Evolutionary conservation across 352 stramenopile species (phyloP).

Genomic region (Plasmopara muralis): DNA sequence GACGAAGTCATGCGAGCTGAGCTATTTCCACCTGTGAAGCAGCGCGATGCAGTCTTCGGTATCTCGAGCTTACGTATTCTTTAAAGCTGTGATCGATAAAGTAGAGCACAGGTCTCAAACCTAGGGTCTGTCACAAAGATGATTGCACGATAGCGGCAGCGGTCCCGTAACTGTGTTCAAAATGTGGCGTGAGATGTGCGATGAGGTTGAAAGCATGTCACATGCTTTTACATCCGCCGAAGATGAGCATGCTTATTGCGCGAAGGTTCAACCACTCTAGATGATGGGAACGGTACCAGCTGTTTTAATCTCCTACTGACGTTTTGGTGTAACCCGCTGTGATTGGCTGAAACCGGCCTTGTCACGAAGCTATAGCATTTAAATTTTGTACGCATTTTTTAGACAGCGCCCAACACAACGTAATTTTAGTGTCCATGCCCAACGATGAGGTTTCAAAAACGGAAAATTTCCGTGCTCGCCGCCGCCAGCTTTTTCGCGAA

Average conservation of each 20-base stretch:
- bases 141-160: too few species aligned
- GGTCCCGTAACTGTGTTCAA: too few species aligned
- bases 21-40: slow-evolving; percentile 45
- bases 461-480: slow-evolving; percentile 33
- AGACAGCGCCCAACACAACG: not conserved
- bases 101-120: too few species aligned
- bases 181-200: too few species aligned
- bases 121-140: too few species aligned
- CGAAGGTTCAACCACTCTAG: not conserved
- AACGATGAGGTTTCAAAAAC: slow-evolving; percentile 19
- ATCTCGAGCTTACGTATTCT: slow-evolving; percentile 52
- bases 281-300: too few species aligned
- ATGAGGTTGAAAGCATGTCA: too few species aligned
- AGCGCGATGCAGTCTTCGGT: slow-evolving; percentile 31
- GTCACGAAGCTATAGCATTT: slow-evolving; percentile 8
- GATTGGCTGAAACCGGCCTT: slow-evolving; percentile 7
- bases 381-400: slow-evolving; percentile 8
- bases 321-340: not conserved
- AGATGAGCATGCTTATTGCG: too few species aligned
- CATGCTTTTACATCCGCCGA: too few species aligned
- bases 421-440: not conserved
- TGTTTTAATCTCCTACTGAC: slow-evolving; percentile 1
- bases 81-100: slow-evolving; percentile 8
- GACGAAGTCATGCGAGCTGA: slow-evolving; percentile 65
- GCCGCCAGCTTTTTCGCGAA: slow-evolving; percentile 25